Base-by-base conservation (phyloP, 2,329 filamentous ascomycete species). In the Fusarium sp. region DNA sequence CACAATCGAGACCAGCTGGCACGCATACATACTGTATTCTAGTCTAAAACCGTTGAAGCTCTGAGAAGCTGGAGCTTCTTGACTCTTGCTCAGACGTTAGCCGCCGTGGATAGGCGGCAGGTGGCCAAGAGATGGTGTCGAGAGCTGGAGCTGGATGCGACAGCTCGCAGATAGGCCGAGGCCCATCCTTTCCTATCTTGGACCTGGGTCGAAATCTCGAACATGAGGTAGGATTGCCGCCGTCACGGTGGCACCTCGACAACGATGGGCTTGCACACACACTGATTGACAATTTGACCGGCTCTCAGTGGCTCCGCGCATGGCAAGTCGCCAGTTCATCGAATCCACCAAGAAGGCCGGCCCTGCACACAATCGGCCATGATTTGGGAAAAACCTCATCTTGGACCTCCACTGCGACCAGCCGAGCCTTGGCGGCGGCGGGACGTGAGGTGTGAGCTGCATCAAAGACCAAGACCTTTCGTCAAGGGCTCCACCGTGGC, bases 381-480 rank as follows among this genome's bases (percentile, higher is more conserved):
- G 55, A 56, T 55, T 63, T 68, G 59, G 42, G 56, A 67, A 73
- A 67, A 70, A 44, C 49, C 60, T 73, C 70, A 60, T 66, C 20
- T 33, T 11, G 20, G 40, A 67, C 49, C 66, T 68, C 42, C 44
- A 36, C 42, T 61, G 42, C 56, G 40, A 73, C 63, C 60, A 61
- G 51, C 67, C 62, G 51, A 53, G 42, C 42, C 61, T 63, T 63
- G 62, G 42, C 42, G 53, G 29, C 31, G 31, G n/a, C 60, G 62
- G 38, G 46, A 71, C 44, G 61, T 67, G 38, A 71, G 44, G 66
- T 77, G 75, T 77, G 75, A 77, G 75, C 49, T 77, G 74, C 75
- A 77, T 69, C 24, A 49, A 49, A 17, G 36, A 68, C 42, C 42
- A 40, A 35, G 33, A 36, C 42, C 61, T 63, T 66, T 69, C 63